phyloP scores from a whole-genome alignment of 2,329 filamentous ascomycete genomes.

The Cercospora sojina region DNA sequence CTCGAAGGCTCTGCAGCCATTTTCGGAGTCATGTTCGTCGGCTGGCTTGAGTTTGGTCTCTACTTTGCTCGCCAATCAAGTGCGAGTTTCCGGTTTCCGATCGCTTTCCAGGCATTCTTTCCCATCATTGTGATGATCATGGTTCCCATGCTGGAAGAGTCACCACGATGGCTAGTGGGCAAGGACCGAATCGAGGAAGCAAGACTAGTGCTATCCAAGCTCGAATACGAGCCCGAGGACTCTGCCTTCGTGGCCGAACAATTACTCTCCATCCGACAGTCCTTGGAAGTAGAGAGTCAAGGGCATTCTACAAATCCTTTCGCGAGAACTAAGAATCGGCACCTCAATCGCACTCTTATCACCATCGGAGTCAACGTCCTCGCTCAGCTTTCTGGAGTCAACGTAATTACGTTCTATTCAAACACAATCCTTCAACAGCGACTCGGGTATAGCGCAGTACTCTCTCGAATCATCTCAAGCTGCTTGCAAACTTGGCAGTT shows the following conservation, averaged over 20 bases:
- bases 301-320: conserved; percentile 30
- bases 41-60: conserved; percentile 30
- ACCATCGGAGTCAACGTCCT: conserved; percentile 31
- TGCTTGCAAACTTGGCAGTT: conserved; percentile 36
- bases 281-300: conserved; percentile 26
- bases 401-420: conserved; percentile 33
- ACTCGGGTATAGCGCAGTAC: conserved; percentile 25
- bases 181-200: conserved; percentile 31
- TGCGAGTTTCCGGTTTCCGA: conserved; percentile 40
- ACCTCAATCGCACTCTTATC: conserved; percentile 31
- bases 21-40: conserved; percentile 30
- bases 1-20: conserved; percentile 27
- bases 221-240: conserved; percentile 28
- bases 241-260: conserved; percentile 25
- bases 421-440: conserved; percentile 29
- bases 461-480: conserved; percentile 29
- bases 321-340: conserved; percentile 28
- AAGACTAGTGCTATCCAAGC: conserved; percentile 30
- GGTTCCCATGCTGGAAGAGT: conserved; percentile 37
- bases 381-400: conserved; percentile 30
- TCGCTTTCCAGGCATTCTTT: conserved; percentile 47
- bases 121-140: conserved; percentile 39
- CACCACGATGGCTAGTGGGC: conserved; percentile 30
- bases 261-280: conserved; percentile 24
- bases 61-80: conserved; percentile 26